Evolutionary conservation across 164 flowering plant genomes (phyloP).

Genomic region (Stephania japonica): DNA sequence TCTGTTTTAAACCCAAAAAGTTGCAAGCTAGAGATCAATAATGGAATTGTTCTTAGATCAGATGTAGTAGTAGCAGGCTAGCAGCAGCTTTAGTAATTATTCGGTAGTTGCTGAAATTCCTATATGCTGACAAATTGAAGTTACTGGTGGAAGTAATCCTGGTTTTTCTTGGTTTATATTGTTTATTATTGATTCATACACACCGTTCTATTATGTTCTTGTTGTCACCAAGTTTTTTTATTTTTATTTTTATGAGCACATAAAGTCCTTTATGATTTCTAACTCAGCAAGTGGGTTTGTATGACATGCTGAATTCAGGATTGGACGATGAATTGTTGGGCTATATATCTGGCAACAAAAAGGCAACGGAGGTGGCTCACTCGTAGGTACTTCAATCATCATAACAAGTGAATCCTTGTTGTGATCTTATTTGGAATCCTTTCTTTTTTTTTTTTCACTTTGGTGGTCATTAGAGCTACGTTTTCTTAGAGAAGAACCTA

Average conservation of each 20-base stretch:
- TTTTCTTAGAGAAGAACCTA: background rate
- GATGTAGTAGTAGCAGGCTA: too few relatives aligned
- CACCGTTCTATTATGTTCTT: background rate
- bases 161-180: background rate
- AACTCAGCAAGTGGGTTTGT: background rate
- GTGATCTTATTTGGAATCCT: background rate
- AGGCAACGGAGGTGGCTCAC: constrained; percentile 80
- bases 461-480: background rate
- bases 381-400: constrained; percentile 43
- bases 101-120: too few relatives aligned
- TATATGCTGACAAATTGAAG: too few relatives aligned
- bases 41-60: too few relatives aligned
- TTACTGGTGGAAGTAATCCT: too few relatives aligned
- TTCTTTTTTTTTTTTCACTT: background rate
- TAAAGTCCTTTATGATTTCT: background rate
- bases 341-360: constrained; percentile 61
- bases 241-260: background rate
- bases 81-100: too few relatives aligned
- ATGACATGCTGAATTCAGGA: constrained; percentile 26
- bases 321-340: constrained; percentile 50
- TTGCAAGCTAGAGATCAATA: too few relatives aligned
- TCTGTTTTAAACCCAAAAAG: background rate
- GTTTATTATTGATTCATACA: background rate
- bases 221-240: background rate
- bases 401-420: background rate